phyloP scores from a whole-genome alignment of 2,329 filamentous ascomycete species.

The Fusarium sp. region DNA sequence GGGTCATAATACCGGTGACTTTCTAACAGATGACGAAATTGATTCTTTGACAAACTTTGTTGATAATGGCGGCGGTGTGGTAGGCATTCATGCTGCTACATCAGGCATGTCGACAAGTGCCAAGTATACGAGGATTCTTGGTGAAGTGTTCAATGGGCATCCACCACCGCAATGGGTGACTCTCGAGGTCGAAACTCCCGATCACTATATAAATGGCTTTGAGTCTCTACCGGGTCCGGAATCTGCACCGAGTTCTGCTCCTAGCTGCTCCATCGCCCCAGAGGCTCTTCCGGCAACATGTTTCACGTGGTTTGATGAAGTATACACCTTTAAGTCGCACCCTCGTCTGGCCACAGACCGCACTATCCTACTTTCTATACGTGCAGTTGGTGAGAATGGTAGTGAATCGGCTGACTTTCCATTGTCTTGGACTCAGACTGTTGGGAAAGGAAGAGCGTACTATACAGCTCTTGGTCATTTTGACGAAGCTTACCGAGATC shows the following conservation, averaged over 20 bases:
- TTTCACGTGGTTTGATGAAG: constrained; percentile 30
- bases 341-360: background rate
- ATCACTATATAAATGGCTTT: constrained; percentile 1
- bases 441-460: constrained; percentile 22
- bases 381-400: fast-evolving
- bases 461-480: constrained; percentile 38
- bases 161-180: constrained; percentile 27
- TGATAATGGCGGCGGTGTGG: constrained; percentile 18
- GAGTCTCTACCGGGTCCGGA: background rate
- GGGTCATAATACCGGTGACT: constrained; percentile 26
- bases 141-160: constrained; percentile 21
- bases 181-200: background rate
- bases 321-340: constrained; percentile 27
- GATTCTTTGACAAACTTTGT: background rate
- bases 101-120: background rate
- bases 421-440: constrained; percentile 11
- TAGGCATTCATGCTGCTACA: constrained; percentile 33
- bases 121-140: constrained; percentile 21
- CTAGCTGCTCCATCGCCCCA: fast-evolving
- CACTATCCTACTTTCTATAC: background rate
- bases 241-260: background rate
- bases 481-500: constrained; percentile 16
- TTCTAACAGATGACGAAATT: background rate
- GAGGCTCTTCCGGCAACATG: fast-evolving
- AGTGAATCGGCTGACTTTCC: background rate